Evolutionary conservation across 495 filamentous ascomycete species (phyloP).

Genomic region (Trichoderma orchidacearum): DNA sequence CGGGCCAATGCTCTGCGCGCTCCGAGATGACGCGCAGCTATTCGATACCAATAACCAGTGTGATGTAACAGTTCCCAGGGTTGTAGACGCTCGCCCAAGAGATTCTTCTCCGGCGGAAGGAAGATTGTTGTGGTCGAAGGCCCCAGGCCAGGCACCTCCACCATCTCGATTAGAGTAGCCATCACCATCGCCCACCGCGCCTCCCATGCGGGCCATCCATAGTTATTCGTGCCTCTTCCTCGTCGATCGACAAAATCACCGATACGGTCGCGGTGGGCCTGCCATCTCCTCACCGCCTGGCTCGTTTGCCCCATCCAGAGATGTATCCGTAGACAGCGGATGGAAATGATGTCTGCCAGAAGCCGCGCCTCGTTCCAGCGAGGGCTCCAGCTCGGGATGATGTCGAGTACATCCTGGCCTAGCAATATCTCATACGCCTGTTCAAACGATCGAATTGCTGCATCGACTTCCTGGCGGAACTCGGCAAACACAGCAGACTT

Average conservation of each 20-base stretch:
- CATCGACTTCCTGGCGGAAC: constrained; percentile 81
- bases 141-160: constrained; percentile 31
- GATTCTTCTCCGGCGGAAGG: constrained; percentile 51
- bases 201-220: constrained; percentile 83
- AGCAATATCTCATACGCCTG: constrained; percentile 73
- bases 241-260: constrained; percentile 64
- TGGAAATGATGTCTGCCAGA: constrained; percentile 62
- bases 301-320: constrained; percentile 64
- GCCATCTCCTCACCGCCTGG: constrained; percentile 63
- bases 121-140: constrained; percentile 29
- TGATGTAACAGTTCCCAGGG: constrained; percentile 80
- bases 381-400: constrained; percentile 73
- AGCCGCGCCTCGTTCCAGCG: constrained; percentile 77
- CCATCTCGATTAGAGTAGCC: constrained; percentile 62
- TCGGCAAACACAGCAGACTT: constrained; percentile 84
- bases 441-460: constrained; percentile 67
- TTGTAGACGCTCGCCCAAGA: constrained; percentile 49
- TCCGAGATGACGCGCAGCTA: constrained; percentile 52
- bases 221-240: constrained; percentile 68
- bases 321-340: constrained; percentile 67
- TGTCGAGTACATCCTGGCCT: constrained; percentile 68
- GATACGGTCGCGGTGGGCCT: constrained; percentile 53
- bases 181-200: constrained; percentile 70
- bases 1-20: constrained; percentile 45
- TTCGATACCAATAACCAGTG: constrained; percentile 71